Percentiles rank a stretch among this genome's conserved stretches.
These are phyloP conservation scores for Luvunga scandens DNA, from an alignment of 345 rosid genomes.

Conservation along the genomic window DNA sequence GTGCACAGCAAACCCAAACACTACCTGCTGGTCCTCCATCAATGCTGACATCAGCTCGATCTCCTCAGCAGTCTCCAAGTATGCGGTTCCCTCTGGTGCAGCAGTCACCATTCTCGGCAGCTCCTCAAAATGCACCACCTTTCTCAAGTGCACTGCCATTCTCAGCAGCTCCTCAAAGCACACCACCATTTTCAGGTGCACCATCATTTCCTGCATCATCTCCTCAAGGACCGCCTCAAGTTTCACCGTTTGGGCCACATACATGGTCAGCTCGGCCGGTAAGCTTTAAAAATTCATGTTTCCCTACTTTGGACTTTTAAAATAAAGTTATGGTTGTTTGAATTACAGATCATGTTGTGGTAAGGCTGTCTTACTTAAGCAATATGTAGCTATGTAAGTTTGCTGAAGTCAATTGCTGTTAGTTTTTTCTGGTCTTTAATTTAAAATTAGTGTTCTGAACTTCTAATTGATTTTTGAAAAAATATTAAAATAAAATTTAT, in stretches of 20 bases:
- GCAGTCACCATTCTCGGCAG: slow-evolving; percentile 40
- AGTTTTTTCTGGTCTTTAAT: neutral
- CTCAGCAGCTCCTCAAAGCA: slow-evolving; percentile 47
- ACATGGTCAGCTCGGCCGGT: slow-evolving; percentile 50
- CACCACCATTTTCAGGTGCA: slow-evolving; percentile 41
- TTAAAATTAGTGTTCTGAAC: neutral
- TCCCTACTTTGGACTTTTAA: neutral
- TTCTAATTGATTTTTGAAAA: no score
- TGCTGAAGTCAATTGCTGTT: neutral
- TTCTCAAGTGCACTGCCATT: slow-evolving; percentile 48
- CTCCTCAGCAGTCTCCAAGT: slow-evolving; percentile 50
- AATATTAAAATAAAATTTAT: neutral
- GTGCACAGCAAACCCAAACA: slow-evolving; percentile 32
- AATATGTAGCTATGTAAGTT: neutral
- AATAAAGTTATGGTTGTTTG: neutral
- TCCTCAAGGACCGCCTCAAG: slow-evolving; percentile 43
- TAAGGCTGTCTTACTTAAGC: neutral
- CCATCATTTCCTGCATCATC: slow-evolving; percentile 40
- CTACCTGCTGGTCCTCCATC: slow-evolving; percentile 51
- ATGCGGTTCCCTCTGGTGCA: slow-evolving; percentile 44
- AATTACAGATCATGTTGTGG: neutral
- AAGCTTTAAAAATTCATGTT: neutral
- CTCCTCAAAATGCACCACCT: slow-evolving; percentile 45
- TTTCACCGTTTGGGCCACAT: slow-evolving; percentile 67
- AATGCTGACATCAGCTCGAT: slow-evolving; percentile 28